Conservation (phyloP, 805 yeast genomes). For the Lipomyces yamanashiensis region DNA sequence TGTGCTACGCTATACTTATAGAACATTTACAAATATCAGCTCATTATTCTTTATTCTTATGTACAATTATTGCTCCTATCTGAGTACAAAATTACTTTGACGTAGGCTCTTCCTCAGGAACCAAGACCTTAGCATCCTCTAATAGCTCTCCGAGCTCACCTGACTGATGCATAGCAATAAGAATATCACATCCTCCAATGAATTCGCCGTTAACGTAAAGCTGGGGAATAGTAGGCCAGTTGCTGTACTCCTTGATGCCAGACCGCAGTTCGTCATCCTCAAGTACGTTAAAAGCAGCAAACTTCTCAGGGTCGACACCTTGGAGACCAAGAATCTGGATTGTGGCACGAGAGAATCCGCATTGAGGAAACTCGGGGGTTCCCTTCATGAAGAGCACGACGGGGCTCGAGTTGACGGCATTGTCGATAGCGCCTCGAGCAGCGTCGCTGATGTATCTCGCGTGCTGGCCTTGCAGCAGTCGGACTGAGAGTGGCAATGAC, state of each 20-base stretch:
- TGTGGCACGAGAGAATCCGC: conserved; percentile 96
- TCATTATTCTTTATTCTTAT: neutral
- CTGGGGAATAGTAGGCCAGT: conserved; percentile 99
- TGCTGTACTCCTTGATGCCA: conserved; percentile 92
- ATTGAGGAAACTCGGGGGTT: conserved; percentile 95
- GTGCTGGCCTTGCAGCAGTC: conserved; percentile 25
- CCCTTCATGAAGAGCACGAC: conserved; percentile 99
- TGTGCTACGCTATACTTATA: neutral
- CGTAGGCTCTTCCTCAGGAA: conserved; percentile 14
- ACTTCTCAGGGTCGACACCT: conserved; percentile 94
- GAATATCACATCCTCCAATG: conserved; percentile 96
- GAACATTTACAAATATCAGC: neutral
- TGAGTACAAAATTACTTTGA: neutral
- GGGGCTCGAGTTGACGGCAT: conserved; percentile 85
- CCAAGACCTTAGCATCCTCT: conserved; percentile 48
- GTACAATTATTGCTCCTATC: neutral
- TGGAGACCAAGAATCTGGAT: conserved; percentile 92
- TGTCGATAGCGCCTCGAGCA: conserved; percentile 79
- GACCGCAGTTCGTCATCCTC: conserved; percentile 93
- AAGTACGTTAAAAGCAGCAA: conserved; percentile 95
- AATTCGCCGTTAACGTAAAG: conserved; percentile 86
- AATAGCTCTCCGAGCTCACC: conserved; percentile 90
- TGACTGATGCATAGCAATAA: conserved; percentile 83
- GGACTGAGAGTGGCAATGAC: conserved; percentile 19
- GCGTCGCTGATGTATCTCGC: conserved; percentile 70